These are phyloP conservation scores for Gymnopilus junonius DNA, from an alignment of 768 basidiomycete genomes.

Conservation along the genomic window DNA sequence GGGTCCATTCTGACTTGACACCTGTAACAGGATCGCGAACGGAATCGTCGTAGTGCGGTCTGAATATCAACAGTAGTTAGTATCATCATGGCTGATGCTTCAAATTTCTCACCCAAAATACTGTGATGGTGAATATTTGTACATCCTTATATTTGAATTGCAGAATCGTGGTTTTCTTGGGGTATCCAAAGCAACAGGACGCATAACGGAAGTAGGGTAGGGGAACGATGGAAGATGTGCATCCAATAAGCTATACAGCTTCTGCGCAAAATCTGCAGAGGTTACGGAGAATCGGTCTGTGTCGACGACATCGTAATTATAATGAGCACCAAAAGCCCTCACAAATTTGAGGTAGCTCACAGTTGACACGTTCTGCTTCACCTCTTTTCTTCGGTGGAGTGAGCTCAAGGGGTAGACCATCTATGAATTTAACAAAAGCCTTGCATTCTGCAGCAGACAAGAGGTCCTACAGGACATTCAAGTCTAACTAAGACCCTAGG, in stretches of 20 bases:
- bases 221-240: conserved; percentile 66
- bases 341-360: conserved; percentile 41
- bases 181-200: conserved; percentile 24
- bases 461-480: conserved; percentile 44
- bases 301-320: background rate
- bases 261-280: conserved; percentile 60
- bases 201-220: conserved; percentile 44
- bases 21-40: conserved; percentile 63
- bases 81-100: no score
- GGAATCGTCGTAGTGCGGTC: conserved; percentile 77
- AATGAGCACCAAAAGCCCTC: background rate
- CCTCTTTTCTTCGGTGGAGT: conserved; percentile 75
- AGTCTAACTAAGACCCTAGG: background rate
- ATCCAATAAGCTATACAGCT: conserved; percentile 49
- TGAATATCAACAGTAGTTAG: conserved; percentile 15
- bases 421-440: conserved; percentile 60
- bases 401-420: conserved; percentile 60
- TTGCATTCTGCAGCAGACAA: conserved; percentile 67
- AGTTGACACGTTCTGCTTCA: conserved; percentile 73
- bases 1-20: conserved; percentile 76
- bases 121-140: conserved; percentile 66
- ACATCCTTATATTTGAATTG: conserved; percentile 77
- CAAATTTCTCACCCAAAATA: conserved; percentile 73
- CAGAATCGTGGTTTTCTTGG: conserved; percentile 56
- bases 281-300: conserved; percentile 66